phyloP scores from a whole-genome alignment of 164 flowering plant genomes.

The Berberis thunbergii region DNA sequence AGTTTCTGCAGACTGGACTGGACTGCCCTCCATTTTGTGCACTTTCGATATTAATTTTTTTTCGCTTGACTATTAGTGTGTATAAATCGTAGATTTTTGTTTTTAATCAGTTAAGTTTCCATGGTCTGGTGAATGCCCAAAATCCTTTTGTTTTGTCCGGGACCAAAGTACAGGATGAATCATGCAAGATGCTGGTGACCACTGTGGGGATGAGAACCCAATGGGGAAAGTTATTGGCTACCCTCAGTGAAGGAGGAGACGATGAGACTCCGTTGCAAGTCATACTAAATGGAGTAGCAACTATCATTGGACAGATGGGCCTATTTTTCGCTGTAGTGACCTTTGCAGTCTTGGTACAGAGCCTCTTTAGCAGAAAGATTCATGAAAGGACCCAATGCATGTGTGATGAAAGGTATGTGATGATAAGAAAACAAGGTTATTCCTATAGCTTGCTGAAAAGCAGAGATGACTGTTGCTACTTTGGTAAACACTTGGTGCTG shows the following conservation, averaged over 20 bases:
- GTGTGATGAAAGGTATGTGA: too few relatives aligned
- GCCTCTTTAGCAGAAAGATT: conserved; percentile 50
- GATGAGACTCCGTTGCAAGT: conserved; percentile 39
- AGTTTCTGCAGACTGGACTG: too few relatives aligned
- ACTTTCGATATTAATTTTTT: too few relatives aligned
- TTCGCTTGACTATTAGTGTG: too few relatives aligned
- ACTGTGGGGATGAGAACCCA: too few relatives aligned
- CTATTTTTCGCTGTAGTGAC: conserved; percentile 85
- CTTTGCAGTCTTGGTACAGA: conserved; percentile 83
- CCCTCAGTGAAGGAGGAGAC: conserved; percentile 33
- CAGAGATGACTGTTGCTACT: too few relatives aligned
- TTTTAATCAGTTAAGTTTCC: too few relatives aligned
- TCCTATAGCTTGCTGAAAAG: too few relatives aligned
- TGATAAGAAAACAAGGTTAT: too few relatives aligned
- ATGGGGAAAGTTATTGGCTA: conserved; percentile 49
- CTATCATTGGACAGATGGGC: conserved; percentile 87
- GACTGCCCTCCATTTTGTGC: too few relatives aligned
- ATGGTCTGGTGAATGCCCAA: conserved; percentile 24
- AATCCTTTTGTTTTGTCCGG: conserved; percentile 45
- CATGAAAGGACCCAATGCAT: conserved; percentile 55
- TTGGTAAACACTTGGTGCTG: conserved; percentile 12
- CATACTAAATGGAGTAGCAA: conserved; percentile 91
- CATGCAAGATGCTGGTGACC: conserved; percentile 84
- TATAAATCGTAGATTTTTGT: too few relatives aligned
- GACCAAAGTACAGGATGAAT: conserved; percentile 67